Base-by-base conservation (phyloP, 371 early-diverging fungal genomes). In the Amoeboaphelidium protococcarum region DNA sequence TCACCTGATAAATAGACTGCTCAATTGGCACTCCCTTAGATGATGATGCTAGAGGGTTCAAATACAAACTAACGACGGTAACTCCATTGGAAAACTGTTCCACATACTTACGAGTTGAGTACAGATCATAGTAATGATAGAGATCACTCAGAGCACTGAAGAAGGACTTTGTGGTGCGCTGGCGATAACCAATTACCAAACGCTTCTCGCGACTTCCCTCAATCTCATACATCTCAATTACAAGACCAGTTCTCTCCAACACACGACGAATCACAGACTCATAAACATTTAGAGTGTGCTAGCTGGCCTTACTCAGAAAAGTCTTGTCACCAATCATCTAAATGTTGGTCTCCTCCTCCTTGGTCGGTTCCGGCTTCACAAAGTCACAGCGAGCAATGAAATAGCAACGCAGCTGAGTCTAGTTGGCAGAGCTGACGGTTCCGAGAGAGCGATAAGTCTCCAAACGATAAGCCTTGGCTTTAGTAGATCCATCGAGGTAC, bases 31-130 rank as follows among this genome's bases (percentile, higher is more conserved):
- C 73, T n/a, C n/a, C 76, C 60, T 74, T 76, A 55, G 80, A 31
- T 16, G 25, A 69, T 55, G 71, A 74, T 50, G 79, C 76, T 27
- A 77, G 56, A 40, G 79, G 85, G 60, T 82, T 80, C 41, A 95
- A 70, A 67, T 94, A 91, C 44, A 92, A 66, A 52, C 76, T 76
- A 56, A 88, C 74, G 59, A 95, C 76, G 46, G 95, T 89, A 44
- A 95, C 79, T 59, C 95, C 95, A 63, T 92, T 92, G 42, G 90
- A 85, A 66, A 95, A 94, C 70, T 95, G 90, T 69, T 95, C 95
- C 59, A 90, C 91, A 68, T 90, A 90, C 72, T 94, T 94, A 54
- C 94, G 72, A 48, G 87, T 80, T 50, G 91, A 84, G 64, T 75
- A 91, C 54, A 95, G 66, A 52, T 78, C 74, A 65, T 95, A 92